phyloP scores from a whole-genome alignment of 768 basidiomycete species.

The Suillus variegatus region DNA sequence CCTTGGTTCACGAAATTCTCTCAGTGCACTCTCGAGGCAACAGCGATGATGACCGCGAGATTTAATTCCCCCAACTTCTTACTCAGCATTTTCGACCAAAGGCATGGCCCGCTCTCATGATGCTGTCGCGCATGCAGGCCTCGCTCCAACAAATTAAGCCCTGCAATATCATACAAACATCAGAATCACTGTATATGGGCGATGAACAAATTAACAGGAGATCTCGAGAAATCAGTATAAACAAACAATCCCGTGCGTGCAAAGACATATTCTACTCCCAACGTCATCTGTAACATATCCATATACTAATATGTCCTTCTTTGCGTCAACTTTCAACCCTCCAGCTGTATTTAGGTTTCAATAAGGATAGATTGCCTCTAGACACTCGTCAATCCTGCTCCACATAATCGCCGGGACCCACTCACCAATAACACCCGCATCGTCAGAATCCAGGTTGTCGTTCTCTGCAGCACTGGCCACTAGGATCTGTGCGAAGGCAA shows the following conservation, averaged over 20 bases:
- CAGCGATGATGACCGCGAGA: no score
- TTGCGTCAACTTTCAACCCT: neutral
- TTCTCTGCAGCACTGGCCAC: neutral
- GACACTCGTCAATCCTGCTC: neutral
- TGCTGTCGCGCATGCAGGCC: neutral
- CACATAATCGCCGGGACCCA: neutral
- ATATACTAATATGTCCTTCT: neutral
- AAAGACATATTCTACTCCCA: neutral
- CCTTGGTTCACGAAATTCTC: neutral
- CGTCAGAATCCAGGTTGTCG: no score
- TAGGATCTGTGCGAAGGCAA: neutral
- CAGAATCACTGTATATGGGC: neutral
- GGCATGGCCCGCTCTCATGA: no score
- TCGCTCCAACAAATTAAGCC: neutral
- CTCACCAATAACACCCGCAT: neutral
- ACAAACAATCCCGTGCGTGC: neutral
- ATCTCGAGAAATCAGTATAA: neutral
- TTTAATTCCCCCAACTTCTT: no score
- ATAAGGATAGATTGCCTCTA: neutral
- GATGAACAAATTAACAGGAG: neutral
- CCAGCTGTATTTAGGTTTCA: neutral
- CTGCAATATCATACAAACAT: no score
- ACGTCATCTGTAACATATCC: neutral
- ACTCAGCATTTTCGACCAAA: no score
- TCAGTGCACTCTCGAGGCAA: slow-evolving; percentile 9